Percentiles rank a stretch among this genome's conserved stretches.
phyloP scores from a whole-genome alignment of 202 grass and related monocot species.

The Carex arenaria region DNA sequence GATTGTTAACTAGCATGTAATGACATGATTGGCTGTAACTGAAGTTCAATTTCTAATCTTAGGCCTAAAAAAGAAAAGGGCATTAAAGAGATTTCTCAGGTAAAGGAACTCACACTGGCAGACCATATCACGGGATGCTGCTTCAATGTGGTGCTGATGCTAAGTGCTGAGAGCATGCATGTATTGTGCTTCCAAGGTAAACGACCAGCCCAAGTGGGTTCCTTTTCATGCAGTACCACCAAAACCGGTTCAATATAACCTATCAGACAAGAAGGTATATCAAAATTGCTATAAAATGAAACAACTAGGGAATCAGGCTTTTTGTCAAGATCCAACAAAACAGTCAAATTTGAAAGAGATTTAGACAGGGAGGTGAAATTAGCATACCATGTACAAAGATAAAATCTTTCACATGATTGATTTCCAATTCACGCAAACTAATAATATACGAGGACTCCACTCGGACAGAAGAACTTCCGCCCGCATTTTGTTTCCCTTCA shows the following conservation, averaged over 20 bases:
- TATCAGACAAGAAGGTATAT: conserved; percentile 25
- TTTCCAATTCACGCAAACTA: conserved; percentile 62
- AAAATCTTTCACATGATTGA: conserved; percentile 93
- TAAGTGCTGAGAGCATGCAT: conserved; percentile 90
- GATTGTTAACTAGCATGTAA: neutral
- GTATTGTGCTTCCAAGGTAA: conserved; percentile 91
- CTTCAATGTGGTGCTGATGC: conserved; percentile 85
- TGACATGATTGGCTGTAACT: neutral
- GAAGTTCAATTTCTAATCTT: neutral
- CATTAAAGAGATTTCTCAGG: neutral
- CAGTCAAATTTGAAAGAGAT: conserved; percentile 5
- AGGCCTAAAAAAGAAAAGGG: neutral
- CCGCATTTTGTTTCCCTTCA: conserved; percentile 53
- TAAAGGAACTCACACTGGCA: conserved; percentile 64
- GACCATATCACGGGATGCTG: conserved; percentile 98
- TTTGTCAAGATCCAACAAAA: conserved; percentile 22
- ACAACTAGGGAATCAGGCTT: conserved; percentile 6
- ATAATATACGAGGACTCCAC: conserved; percentile 91
- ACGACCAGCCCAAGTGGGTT: conserved; percentile 85
- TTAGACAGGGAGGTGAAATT: conserved; percentile 19
- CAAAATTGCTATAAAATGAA: conserved; percentile 3
- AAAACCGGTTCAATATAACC: conserved; percentile 97
- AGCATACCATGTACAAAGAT: conserved; percentile 93
- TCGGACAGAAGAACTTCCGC: conserved; percentile 46
- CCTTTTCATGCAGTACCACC: conserved; percentile 91